Base-by-base conservation (phyloP, 2,329 filamentous ascomycete genomes). In the Talaromyces marneffei region DNA sequence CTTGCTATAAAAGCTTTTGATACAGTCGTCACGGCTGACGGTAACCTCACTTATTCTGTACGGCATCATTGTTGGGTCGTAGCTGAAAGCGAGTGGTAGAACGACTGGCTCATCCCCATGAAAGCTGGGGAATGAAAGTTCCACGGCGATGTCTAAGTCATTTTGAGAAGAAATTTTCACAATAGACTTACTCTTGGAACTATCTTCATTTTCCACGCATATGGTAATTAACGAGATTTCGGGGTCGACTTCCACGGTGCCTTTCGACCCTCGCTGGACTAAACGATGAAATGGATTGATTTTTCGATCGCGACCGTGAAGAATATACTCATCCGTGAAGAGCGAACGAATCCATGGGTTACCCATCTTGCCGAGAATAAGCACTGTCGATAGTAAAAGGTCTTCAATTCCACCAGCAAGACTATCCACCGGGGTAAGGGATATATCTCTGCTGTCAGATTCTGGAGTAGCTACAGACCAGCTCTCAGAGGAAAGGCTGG, bases 1-100 rank as follows among this genome's bases (percentile, higher is more conserved):
- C 68, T 87, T 87, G 87, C 96, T 97, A 83, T 99, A 99, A 76
- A 99, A 99, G 76, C 96, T 90, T 82, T 99, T 99, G 82, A 99
- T 97, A 66, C 91, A 89, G 73, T 97, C 92, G 74, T 99, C 97
- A 71, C 94, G 91, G 59, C 85, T 89, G 35, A 92, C 85, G 93
- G 97, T 99, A 37, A 54, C 33, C n/a, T 54, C 52, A 7, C 18
- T 27, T 14, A 54, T 29, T 5, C 31, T 4, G 33, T 54, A 54
- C 8, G 52, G 52, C 16, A 16, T 35, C 33, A 40, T 23, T 39
- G 52, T 27, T 9, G 20, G 29, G 52, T 54, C 33, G 14, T 54
- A 54, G 0, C 35, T 14, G 33, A 54, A 54, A n/a, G 29, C 7
- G 7, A 54, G 33, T 12, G 52, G 52, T 37, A 54, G 29, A 40